Conservation (phyloP, 1,284 basidiomycete genomes). For the Heimioporus retisporus region DNA sequence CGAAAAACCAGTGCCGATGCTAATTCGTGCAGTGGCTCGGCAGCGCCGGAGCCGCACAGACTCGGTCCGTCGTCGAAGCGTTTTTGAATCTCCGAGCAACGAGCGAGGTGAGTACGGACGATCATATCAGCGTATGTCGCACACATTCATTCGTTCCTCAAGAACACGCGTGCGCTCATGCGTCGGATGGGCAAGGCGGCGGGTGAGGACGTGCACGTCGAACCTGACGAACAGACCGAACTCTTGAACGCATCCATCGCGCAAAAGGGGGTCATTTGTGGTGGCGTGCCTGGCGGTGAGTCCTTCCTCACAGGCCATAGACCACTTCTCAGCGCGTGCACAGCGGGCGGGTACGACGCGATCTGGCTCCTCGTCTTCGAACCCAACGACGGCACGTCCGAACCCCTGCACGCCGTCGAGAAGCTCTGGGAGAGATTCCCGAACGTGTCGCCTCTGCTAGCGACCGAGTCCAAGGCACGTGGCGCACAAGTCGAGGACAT, state of each 20-base stretch:
- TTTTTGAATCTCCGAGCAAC: conserved; percentile 67
- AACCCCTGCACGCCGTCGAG: conserved; percentile 69
- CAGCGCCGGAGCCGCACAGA: conserved; percentile 5
- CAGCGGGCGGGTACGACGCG: conserved; percentile 98
- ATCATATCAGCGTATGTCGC: not conserved
- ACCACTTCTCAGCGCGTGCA: conserved; percentile 2
- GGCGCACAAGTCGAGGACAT: conserved; percentile 77
- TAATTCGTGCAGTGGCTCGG: conserved; percentile 31
- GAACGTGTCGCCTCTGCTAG: conserved; percentile 83
- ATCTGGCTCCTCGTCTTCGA: conserved; percentile 92
- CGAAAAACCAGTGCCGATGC: too few relatives aligned
- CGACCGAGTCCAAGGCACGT: conserved; percentile 78
- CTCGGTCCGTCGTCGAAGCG: conserved; percentile 41
- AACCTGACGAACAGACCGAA: conserved; percentile 90
- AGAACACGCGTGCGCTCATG: conserved; percentile 88
- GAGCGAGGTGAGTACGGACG: conserved; percentile 60
- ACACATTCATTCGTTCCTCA: conserved; percentile 11
- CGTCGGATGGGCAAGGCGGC: conserved; percentile 87
- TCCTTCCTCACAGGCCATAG: conserved; percentile 8
- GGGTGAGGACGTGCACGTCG: conserved; percentile 81
- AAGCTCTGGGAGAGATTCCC: conserved; percentile 78
- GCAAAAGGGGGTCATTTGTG: conserved; percentile 89
- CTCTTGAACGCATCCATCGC: conserved; percentile 87
- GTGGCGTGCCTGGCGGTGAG: conserved; percentile 96
- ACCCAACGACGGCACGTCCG: conserved; percentile 56